A percentile compares a stretch with the other conserved stretches of the same genome.
These are phyloP conservation scores for Cenchrus fungigraminus DNA, from an alignment of 176 grass and related monocot species.

Conservation along the genomic window DNA sequence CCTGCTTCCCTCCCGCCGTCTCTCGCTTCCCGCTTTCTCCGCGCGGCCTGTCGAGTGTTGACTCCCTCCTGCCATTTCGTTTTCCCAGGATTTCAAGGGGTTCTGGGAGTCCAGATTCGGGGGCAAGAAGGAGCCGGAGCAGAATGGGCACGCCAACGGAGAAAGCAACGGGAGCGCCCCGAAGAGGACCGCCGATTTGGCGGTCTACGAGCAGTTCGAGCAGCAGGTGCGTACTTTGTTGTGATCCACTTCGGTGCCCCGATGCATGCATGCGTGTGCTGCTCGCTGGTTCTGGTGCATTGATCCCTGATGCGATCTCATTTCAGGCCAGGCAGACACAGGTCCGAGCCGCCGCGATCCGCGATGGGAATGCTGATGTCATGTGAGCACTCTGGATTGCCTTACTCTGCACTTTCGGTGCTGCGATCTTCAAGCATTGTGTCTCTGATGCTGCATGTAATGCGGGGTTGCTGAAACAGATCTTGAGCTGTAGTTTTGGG, in stretches of 20 bases:
- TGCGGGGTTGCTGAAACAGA: constrained; percentile 17
- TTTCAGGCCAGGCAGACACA: constrained; percentile 59
- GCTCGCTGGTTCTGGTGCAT: background rate
- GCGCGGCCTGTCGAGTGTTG: background rate
- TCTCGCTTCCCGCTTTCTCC: background rate
- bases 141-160: constrained; percentile 34
- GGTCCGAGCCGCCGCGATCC: constrained; percentile 50
- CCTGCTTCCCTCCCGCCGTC: background rate
- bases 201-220: constrained; percentile 94
- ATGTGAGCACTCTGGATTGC: constrained; percentile 50
- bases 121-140: constrained; percentile 59
- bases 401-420: background rate
- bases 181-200: constrained; percentile 68
- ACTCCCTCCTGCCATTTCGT: background rate
- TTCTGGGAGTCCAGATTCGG: constrained; percentile 86
- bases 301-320: constrained; percentile 3
- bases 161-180: constrained; percentile 58
- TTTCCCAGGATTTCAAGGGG: constrained; percentile 66
- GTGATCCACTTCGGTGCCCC: background rate
- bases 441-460: constrained; percentile 4
- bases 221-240: constrained; percentile 57
- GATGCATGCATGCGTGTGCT: background rate
- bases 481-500: background rate
- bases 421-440: background rate
- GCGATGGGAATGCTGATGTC: constrained; percentile 54